Percentiles rank a stretch among this genome's conserved stretches.
Evolutionary conservation across 495 filamentous ascomycete species (phyloP).

Genomic region (Aspergillus asperescens): DNA sequence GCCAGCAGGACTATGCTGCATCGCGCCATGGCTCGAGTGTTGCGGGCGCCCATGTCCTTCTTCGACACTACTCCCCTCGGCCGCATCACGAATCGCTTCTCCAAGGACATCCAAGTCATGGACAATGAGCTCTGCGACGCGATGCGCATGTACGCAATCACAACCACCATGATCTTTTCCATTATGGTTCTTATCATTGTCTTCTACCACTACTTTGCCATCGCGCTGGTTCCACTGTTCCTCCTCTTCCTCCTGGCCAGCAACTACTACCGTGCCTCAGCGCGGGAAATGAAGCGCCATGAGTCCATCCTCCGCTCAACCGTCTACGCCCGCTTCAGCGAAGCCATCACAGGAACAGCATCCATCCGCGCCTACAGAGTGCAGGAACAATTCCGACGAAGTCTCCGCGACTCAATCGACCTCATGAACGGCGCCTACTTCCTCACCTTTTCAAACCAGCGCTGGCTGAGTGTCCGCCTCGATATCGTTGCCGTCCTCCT

Average conservation of each 20-base stretch:
- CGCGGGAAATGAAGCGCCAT: slow-evolving; percentile 89
- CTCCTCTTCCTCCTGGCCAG: slow-evolving; percentile 77
- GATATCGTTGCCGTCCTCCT: slow-evolving; percentile 76
- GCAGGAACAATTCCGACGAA: slow-evolving; percentile 62
- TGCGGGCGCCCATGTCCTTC: slow-evolving; percentile 93
- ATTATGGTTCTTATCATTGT: slow-evolving; percentile 85
- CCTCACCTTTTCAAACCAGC: slow-evolving; percentile 87
- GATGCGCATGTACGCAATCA: slow-evolving; percentile 90
- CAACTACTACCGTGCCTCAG: slow-evolving; percentile 84
- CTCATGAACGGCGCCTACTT: slow-evolving; percentile 92
- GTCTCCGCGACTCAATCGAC: slow-evolving; percentile 68
- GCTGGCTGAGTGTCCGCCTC: slow-evolving; percentile 81
- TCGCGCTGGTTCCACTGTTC: slow-evolving; percentile 78
- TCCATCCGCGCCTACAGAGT: slow-evolving; percentile 87
- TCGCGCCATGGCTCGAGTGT: slow-evolving; percentile 70
- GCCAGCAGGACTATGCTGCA: slow-evolving; percentile 79
- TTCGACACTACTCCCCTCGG: slow-evolving; percentile 96
- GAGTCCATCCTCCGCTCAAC: slow-evolving; percentile 80
- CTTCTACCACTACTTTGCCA: slow-evolving; percentile 90
- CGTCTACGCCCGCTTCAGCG: slow-evolving; percentile 88
- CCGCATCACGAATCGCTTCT: slow-evolving; percentile 96
- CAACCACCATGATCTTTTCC: slow-evolving; percentile 67
- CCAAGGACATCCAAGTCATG: slow-evolving; percentile 91
- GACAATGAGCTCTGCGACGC: slow-evolving; percentile 88
- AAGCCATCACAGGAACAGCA: slow-evolving; percentile 76